These are phyloP conservation scores for Leucosporidium yakuticum DNA, from an alignment of 768 basidiomycete species.

Conservation along the genomic window DNA sequence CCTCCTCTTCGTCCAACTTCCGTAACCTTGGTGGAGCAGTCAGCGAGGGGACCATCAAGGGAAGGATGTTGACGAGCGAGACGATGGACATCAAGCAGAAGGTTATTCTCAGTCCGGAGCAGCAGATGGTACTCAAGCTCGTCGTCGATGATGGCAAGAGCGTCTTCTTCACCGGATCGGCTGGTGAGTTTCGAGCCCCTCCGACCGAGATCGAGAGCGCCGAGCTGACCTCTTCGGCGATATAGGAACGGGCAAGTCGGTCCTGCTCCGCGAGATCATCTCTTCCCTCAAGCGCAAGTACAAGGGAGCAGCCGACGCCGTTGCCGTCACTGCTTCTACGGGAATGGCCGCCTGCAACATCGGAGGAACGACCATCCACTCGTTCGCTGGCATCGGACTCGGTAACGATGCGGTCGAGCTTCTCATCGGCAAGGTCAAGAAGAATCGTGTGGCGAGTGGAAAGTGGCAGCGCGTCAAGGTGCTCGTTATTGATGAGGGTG, in stretches of 20 bases:
- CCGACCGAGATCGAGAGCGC: neutral
- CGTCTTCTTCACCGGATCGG: conserved; percentile 94
- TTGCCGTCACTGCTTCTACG: conserved; percentile 92
- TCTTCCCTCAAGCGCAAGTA: conserved; percentile 58
- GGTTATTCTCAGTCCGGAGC: conserved; percentile 75
- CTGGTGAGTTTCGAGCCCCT: conserved; percentile 56
- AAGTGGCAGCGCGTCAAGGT: conserved; percentile 82
- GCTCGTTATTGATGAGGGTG: conserved; percentile 81
- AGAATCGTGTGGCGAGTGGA: conserved; percentile 70
- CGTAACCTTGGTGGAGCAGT: conserved; percentile 18
- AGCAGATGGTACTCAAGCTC: conserved; percentile 71
- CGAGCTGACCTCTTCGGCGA: neutral
- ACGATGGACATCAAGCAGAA: conserved; percentile 43
- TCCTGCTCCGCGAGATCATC: conserved; percentile 87
- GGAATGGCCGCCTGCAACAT: conserved; percentile 98
- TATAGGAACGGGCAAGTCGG: conserved; percentile 91
- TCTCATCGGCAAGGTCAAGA: conserved; percentile 58
- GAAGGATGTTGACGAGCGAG: conserved; percentile 13
- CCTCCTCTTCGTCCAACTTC: conserved; percentile 14
- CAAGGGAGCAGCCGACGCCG: conserved; percentile 44
- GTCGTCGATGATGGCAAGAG: conserved; percentile 62
- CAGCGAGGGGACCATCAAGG: conserved; percentile 9
- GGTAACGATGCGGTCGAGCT: conserved; percentile 61
- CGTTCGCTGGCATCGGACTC: conserved; percentile 88
- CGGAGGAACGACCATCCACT: conserved; percentile 90